phyloP scores from a whole-genome alignment of 2,329 filamentous ascomycete genomes.

The Cytospora piceicola region DNA sequence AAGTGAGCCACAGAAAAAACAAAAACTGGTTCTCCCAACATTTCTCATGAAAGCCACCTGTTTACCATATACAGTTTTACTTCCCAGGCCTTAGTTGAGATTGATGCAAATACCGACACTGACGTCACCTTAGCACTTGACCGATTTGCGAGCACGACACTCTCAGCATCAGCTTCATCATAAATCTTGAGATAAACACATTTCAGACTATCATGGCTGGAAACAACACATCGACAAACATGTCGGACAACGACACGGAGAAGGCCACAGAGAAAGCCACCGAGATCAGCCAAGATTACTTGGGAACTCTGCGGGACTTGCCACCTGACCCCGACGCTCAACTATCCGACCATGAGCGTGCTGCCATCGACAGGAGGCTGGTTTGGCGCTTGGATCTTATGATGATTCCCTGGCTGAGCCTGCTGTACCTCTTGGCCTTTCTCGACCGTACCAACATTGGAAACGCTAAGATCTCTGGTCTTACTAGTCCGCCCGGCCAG shows the following conservation, averaged over 20 bases:
- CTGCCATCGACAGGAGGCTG: conserved; percentile 39
- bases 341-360: conserved; percentile 38
- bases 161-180: no score
- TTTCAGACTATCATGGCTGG: background rate
- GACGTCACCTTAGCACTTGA: background rate
- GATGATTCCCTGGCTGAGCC: conserved; percentile 47
- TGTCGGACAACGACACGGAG: conserved; percentile 30
- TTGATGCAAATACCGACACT: background rate
- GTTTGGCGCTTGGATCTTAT: conserved; percentile 40
- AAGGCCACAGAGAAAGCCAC: conserved; percentile 29
- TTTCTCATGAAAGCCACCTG: background rate
- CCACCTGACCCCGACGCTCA: conserved; percentile 41
- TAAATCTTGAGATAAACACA: background rate
- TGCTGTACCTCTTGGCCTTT: conserved; percentile 76
- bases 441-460: conserved; percentile 80
- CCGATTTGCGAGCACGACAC: background rate
- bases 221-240: conserved; percentile 1
- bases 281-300: conserved; percentile 22
- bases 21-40: background rate
- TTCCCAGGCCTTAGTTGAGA: background rate
- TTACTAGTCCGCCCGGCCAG: conserved; percentile 39
- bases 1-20: background rate
- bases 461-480: conserved; percentile 63
- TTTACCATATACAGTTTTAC: background rate
- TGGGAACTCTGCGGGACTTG: conserved; percentile 32